Percentiles rank a stretch among this genome's conserved stretches.
phyloP scores from a whole-genome alignment of 768 basidiomycete genomes.

The Lactarius vividus region DNA sequence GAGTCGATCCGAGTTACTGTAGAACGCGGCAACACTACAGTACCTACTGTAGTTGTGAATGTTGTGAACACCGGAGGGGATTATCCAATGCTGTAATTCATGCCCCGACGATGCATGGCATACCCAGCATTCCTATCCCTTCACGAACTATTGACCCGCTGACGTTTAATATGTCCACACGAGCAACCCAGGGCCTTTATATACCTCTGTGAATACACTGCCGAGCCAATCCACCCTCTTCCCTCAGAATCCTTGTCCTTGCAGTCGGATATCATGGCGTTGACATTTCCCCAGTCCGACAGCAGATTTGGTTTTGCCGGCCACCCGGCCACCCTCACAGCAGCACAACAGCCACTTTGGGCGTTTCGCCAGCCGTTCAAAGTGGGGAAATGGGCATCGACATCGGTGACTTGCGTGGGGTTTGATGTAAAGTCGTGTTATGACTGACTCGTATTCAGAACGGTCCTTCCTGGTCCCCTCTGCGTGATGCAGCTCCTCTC shows the following conservation, averaged over 20 bases:
- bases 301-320: not conserved
- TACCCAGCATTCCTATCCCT: not conserved
- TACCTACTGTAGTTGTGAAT: too few relatives aligned
- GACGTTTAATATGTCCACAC: not conserved
- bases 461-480: not conserved
- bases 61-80: not conserved
- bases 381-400: constrained; percentile 1
- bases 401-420: constrained; percentile 1
- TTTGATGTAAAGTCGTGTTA: not conserved
- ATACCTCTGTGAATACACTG: not conserved
- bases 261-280: not conserved
- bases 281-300: not conserved
- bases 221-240: not conserved
- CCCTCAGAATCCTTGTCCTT: not conserved
- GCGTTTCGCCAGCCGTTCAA: not conserved
- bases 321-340: not conserved
- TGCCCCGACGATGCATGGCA: not conserved
- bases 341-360: constrained; percentile 4
- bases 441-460: constrained; percentile 6
- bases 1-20: too few relatives aligned
- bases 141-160: not conserved
- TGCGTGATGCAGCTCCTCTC: not conserved
- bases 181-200: not conserved
- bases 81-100: not conserved
- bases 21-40: too few relatives aligned